phyloP scores from a whole-genome alignment of 2,329 filamentous ascomycete species.

The Alternaria sp. region DNA sequence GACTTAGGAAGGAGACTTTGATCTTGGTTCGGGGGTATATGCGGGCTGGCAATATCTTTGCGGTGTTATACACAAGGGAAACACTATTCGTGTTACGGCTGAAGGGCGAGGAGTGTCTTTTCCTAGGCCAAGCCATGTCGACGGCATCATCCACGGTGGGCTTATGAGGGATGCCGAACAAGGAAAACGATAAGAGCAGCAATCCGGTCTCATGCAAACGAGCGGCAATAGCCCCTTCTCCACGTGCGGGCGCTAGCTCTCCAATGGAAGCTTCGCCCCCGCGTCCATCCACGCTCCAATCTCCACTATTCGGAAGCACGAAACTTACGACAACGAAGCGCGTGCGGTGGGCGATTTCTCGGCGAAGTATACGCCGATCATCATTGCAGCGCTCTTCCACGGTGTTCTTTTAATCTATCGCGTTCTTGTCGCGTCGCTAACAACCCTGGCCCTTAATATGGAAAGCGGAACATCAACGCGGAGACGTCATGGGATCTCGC shows the following conservation, averaged over 20 bases:
- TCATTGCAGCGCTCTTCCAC: conserved; percentile 6
- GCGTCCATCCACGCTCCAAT: not conserved
- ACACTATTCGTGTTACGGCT: conserved; percentile 8
- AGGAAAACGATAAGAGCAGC: conserved; percentile 4
- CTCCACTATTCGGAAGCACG: not conserved
- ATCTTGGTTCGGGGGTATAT: not conserved
- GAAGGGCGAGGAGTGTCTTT: not conserved
- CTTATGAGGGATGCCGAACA: not conserved
- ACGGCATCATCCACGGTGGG: conserved; percentile 14
- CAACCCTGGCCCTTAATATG: conserved; percentile 28
- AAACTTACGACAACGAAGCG: not conserved
- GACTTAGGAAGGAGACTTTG: not conserved
- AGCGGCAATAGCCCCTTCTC: not conserved
- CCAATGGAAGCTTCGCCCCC: not conserved
- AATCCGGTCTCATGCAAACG: conserved; percentile 7
- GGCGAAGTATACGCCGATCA: not conserved
- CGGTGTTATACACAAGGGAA: conserved; percentile 11
- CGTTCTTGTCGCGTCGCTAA: conserved; percentile 18
- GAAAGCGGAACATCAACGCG: conserved; percentile 22
- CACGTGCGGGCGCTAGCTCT: not conserved
- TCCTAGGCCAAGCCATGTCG: conserved; percentile 13
- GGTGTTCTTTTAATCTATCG: conserved; percentile 35
- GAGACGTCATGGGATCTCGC: conserved; percentile 6
- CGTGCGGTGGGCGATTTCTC: not conserved
- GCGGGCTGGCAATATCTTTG: conserved; percentile 12